These are phyloP conservation scores for Curvularia spicifera DNA, from an alignment of 2,329 filamentous ascomycete species.

Conservation along the genomic window DNA sequence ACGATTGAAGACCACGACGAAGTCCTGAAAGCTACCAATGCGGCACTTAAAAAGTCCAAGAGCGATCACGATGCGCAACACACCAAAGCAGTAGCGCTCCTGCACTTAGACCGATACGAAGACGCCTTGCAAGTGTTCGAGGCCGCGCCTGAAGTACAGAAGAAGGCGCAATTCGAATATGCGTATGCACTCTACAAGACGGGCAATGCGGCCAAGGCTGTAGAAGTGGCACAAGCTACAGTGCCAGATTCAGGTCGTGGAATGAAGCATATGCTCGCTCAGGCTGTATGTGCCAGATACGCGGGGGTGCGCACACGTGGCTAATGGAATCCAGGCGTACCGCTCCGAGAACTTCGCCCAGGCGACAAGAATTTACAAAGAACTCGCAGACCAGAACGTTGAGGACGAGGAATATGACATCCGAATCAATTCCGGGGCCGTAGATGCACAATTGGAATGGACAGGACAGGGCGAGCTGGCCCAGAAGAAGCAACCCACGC, in stretches of 20 bases:
- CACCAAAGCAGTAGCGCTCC: constrained; percentile 73
- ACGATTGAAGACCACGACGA: constrained; percentile 75
- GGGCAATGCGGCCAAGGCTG: constrained; percentile 70
- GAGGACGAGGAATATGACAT: constrained; percentile 74
- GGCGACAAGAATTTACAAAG: constrained; percentile 68
- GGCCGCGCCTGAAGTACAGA: constrained; percentile 65
- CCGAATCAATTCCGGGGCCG: constrained; percentile 75
- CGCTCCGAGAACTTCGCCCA: constrained; percentile 74
- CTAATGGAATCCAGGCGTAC: constrained; percentile 62
- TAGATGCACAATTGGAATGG: constrained; percentile 76
- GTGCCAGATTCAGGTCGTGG: constrained; percentile 53
- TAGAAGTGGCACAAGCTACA: constrained; percentile 56
- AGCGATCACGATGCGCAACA: constrained; percentile 67
- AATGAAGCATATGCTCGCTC: constrained; percentile 65
- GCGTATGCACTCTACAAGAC: constrained; percentile 86
- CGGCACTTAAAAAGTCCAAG: constrained; percentile 64
- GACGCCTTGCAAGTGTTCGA: constrained; percentile 75
- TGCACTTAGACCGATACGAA: constrained; percentile 82
- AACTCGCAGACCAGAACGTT: constrained; percentile 59
- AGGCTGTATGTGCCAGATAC: constrained; percentile 57
- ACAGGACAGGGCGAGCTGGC: constrained; percentile 61
- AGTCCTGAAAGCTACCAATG: constrained; percentile 69
- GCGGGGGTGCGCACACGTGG: constrained; percentile 1
- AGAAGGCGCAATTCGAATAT: constrained; percentile 70
- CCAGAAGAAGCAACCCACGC: constrained; percentile 61